Evolutionary conservation across 2,329 filamentous ascomycete genomes (phyloP), one percentile per base, ranked within the genome.

Genomic region (Alternaria gaisen): DNA sequence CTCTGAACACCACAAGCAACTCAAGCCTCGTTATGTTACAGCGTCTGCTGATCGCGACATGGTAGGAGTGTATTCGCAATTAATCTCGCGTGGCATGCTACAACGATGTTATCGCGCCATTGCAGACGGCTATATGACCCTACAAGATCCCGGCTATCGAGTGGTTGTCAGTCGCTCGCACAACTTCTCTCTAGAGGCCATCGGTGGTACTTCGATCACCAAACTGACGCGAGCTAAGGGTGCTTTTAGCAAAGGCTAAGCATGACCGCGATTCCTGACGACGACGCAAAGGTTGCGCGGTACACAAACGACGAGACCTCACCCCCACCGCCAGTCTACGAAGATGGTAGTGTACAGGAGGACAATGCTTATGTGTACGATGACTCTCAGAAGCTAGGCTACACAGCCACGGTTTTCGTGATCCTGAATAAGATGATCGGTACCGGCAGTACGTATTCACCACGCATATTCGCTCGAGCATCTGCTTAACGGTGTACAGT

Each of bases 371-470:
- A 75, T 53, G 66, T 69, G 14, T 77, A 72, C 56, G 66, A 72
- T 24, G 75, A 77, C 26, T 71, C 67, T 3, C 68, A 74, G 43
- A 77, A 77, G 56, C 53, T 77, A 4, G 75, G 75, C 6, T 72
- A 76, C 28, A 77, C 75, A 7, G 72, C 68, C 3, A 71, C 74
- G 1, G 73, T 77, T 0, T 77, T 77, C 38, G 66, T 77, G 18
- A 77, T 77, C 28, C 47, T 77, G 41, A 77, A 77, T 44, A 74
- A 72, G 64, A 71, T 75, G 70, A 75, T 72, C 26, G 67, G 64
- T 10, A 72, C 50, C 57, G 72, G 72, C 58, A 74, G 67, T 71
- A 67, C 28, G 70, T 70, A 41, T 10, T n/a, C 16, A 3, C 3
- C 3, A 24, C 4, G n/a, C 24, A 40, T 47, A 24, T 4, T 41